These are phyloP conservation scores for Leptomonas pyrrhocoris DNA, from an alignment of 208 protist species.

Conservation along the genomic window DNA sequence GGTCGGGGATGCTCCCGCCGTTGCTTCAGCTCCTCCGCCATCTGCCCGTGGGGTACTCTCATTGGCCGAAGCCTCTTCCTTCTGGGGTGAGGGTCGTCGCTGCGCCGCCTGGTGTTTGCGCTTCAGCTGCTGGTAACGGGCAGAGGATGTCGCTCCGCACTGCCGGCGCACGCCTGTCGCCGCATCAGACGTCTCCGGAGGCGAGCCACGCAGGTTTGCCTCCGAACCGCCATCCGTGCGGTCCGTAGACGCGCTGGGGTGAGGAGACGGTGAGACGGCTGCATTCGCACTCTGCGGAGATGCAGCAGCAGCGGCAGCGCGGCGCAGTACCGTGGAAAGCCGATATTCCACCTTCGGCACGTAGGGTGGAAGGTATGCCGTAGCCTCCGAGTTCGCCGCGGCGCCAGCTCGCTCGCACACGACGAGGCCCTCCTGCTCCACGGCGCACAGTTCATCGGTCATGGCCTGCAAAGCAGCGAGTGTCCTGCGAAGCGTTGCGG, in stretches of 20 bases:
- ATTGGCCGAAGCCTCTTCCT: not conserved
- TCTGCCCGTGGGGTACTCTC: no score
- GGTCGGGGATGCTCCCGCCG: no score
- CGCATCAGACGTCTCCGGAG: no score
- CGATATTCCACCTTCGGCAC: not conserved
- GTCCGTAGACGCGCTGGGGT: no score
- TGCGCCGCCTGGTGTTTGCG: slow-evolving; percentile 1
- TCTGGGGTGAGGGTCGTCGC: not conserved
- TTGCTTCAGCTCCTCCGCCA: no score
- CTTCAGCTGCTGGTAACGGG: slow-evolving; percentile 23
- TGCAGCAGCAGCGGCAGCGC: not conserved
- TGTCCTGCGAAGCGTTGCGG: not conserved
- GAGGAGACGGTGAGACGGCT: no score
- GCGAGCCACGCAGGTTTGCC: no score
- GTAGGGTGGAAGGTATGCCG: not conserved
- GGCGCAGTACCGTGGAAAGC: not conserved
- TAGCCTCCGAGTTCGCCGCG: not conserved
- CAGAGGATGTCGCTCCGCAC: slow-evolving; percentile 10
- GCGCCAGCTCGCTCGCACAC: not conserved
- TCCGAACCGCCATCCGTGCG: no score
- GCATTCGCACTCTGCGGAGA: no score
- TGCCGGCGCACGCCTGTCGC: not conserved
- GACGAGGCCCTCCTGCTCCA: not conserved
- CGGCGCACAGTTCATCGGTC: not conserved
- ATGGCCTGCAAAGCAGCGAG: not conserved